Percentiles rank a stretch among this genome's conserved stretches.
These are phyloP conservation scores for Eucalyptus pauciflora DNA, from an alignment of 345 rosid genomes.

Conservation along the genomic window DNA sequence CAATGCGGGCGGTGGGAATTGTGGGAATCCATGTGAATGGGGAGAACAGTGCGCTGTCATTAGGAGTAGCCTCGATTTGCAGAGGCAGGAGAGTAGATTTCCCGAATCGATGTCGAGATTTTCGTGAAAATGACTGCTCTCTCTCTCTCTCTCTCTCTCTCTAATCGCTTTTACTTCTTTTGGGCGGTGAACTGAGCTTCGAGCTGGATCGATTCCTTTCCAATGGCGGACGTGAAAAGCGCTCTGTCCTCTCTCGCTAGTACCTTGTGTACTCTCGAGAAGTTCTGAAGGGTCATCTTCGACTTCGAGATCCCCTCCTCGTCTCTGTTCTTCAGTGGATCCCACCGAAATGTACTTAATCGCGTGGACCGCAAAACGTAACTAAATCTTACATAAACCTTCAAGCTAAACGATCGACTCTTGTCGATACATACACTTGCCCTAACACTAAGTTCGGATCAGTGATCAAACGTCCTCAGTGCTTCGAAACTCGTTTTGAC, in stretches of 20 bases:
- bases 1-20: background rate
- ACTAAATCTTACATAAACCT: background rate
- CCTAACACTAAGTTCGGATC: background rate
- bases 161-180: background rate
- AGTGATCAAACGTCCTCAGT: background rate
- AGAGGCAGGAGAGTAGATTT: background rate
- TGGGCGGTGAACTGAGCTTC: background rate
- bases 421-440: background rate
- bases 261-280: background rate
- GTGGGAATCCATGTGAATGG: background rate
- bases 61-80: background rate
- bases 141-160: background rate
- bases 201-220: background rate
- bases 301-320: background rate
- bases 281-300: background rate
- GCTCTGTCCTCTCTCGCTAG: background rate
- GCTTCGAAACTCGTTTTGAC: background rate
- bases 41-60: background rate
- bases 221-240: background rate
- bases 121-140: background rate
- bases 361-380: background rate
- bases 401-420: background rate
- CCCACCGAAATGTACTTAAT: background rate
- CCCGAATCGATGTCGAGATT: background rate
- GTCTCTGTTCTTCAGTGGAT: background rate